These are phyloP conservation scores for Alternaria infectoria DNA, from an alignment of 2,329 filamentous ascomycete genomes.

Conservation along the genomic window DNA sequence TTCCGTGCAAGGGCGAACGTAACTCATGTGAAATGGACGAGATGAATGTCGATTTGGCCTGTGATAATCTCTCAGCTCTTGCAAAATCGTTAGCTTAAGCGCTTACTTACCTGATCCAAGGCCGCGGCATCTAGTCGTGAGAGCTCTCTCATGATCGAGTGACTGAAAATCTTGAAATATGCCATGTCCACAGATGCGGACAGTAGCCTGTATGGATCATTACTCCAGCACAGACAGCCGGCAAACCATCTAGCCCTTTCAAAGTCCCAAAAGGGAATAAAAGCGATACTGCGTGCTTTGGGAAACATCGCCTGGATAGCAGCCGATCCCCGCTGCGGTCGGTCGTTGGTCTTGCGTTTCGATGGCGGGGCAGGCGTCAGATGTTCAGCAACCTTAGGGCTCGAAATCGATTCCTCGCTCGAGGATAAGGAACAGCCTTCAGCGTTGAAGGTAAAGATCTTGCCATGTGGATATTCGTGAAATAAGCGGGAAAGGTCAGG, in stretches of 20 bases:
- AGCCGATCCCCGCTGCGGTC: conserved; percentile 37
- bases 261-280: conserved; percentile 50
- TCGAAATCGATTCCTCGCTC: conserved; percentile 20
- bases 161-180: conserved; percentile 49
- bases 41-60: conserved; percentile 60
- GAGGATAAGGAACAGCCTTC: conserved; percentile 26
- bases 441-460: conserved; percentile 32
- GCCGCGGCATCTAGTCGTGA: conserved; percentile 59
- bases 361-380: not conserved
- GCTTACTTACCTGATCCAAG: conserved; percentile 28
- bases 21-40: conserved; percentile 61
- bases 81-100: not conserved
- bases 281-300: conserved; percentile 43
- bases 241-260: conserved; percentile 47
- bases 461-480: conserved; percentile 31
- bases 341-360: conserved; percentile 4
- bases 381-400: conserved; percentile 1
- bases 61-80: not conserved
- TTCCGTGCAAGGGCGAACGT: conserved; percentile 51
- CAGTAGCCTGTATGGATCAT: conserved; percentile 34
- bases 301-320: conserved; percentile 61
- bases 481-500: conserved; percentile 28
- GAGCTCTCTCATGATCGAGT: conserved; percentile 64
- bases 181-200: conserved; percentile 37
- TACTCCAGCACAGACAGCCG: conserved; percentile 46